Conservation (phyloP, 345 rosid species). For the Durio zibethinus region DNA sequence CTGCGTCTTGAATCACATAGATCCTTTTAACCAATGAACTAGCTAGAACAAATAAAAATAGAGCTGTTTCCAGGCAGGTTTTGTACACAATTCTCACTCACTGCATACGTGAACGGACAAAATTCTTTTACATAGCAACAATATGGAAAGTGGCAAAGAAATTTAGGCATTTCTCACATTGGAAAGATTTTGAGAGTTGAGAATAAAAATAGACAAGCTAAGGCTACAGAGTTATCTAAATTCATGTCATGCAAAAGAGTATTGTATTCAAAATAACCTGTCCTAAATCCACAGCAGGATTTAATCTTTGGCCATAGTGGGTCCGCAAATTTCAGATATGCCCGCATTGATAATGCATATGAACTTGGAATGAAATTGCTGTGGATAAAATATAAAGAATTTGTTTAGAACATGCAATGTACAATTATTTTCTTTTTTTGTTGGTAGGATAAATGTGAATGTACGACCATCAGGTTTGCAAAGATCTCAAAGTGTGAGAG, state of each 20-base stretch:
- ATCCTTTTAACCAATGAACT: not conserved
- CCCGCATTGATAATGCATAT: slow-evolving; percentile 42
- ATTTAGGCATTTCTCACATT: not conserved
- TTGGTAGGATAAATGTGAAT: not conserved
- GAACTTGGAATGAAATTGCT: not conserved
- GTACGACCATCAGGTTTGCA: not conserved
- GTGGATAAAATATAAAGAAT: not conserved
- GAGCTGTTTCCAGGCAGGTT: not conserved
- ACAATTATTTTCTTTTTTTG: not conserved
- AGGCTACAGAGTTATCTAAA: not conserved
- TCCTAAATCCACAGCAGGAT: slow-evolving; percentile 93
- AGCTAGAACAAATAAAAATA: not conserved
- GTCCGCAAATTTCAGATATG: slow-evolving; percentile 49
- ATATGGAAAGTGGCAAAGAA: not conserved
- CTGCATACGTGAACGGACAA: not conserved
- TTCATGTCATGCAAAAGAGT: not conserved
- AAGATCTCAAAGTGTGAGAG: not conserved
- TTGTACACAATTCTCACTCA: not conserved
- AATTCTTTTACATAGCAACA: not conserved
- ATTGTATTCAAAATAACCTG: slow-evolving; percentile 42
- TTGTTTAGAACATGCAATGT: not conserved
- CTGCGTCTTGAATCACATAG: not conserved
- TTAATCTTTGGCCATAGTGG: slow-evolving; percentile 88
- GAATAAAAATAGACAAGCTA: not conserved
- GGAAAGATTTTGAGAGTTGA: not conserved